Evolutionary conservation across 2,329 filamentous ascomycete genomes (phyloP).

Genomic region (Verticillium alfalfae): DNA sequence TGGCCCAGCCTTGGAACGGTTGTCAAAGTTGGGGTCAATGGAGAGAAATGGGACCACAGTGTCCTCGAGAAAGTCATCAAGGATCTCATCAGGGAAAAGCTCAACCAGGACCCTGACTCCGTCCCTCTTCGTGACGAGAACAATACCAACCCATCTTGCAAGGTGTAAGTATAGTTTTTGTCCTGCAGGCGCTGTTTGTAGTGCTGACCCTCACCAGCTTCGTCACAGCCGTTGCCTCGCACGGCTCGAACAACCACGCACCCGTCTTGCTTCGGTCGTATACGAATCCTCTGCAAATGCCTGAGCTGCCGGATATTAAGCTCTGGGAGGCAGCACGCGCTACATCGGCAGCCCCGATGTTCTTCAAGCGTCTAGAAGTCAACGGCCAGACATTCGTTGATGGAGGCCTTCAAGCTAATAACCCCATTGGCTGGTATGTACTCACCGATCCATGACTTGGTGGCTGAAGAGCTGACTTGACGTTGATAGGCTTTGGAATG

Average conservation of each 20-base stretch:
- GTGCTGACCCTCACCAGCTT: background rate
- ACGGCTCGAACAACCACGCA: background rate
- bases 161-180: background rate
- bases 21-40: background rate
- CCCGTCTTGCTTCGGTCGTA: conserved; percentile 2
- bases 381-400: conserved; percentile 1
- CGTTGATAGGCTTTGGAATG: conserved; percentile 8
- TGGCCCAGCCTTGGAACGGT: too few species aligned
- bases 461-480: background rate
- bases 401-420: conserved; percentile 2
- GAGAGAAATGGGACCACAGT: background rate
- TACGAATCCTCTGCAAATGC: conserved; percentile 4
- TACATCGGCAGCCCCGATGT: conserved; percentile 11
- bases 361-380: conserved; percentile 4
- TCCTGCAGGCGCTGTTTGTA: too few species aligned
- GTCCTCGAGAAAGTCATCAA: background rate
- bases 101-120: background rate
- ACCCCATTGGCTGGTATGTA: background rate
- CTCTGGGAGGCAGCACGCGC: conserved; percentile 11
- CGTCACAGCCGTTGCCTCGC: background rate
- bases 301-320: background rate
- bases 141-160: background rate
- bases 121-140: background rate
- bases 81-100: background rate
- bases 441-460: background rate